A percentile compares a stretch with the other conserved stretches of the same genome.
phyloP scores from a whole-genome alignment of 768 basidiomycete species.

The Pleurotus eryngii region DNA sequence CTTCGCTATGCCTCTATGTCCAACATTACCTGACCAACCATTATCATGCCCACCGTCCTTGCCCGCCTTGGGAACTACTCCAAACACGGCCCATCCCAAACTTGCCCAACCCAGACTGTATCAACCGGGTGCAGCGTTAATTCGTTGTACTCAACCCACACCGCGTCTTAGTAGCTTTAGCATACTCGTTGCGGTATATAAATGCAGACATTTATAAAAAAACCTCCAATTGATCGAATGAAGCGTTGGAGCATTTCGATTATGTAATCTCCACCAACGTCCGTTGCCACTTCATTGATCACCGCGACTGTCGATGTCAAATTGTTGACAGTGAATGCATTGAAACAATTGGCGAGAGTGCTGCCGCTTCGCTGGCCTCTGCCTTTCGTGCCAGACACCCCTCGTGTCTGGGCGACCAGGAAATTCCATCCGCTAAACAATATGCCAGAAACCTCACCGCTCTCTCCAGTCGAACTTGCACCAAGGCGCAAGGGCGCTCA shows the following conservation, averaged over 20 bases:
- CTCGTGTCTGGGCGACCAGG: not conserved
- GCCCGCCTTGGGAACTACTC: too few relatives aligned
- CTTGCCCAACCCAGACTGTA: too few relatives aligned
- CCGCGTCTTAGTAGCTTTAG: too few relatives aligned
- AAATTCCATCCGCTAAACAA: not conserved
- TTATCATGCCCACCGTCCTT: too few relatives aligned
- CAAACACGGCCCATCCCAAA: too few relatives aligned
- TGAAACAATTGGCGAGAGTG: not conserved
- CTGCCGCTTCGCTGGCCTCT: not conserved
- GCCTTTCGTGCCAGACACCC: not conserved
- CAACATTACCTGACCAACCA: too few relatives aligned
- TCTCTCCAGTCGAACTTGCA: not conserved
- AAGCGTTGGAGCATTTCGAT: not conserved
- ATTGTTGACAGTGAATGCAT: slow-evolving; percentile 7
- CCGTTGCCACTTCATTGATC: not conserved
- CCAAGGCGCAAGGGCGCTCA: not conserved
- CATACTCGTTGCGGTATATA: too few relatives aligned
- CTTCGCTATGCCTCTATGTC: too few relatives aligned
- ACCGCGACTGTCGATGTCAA: not conserved
- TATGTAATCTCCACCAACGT: not conserved
- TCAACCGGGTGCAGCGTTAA: too few relatives aligned
- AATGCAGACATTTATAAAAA: too few relatives aligned
- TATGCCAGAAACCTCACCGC: not conserved
- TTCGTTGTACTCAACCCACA: too few relatives aligned
- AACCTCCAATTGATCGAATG: not conserved